Base-by-base conservation (phyloP, 2,329 filamentous ascomycete genomes). In the Aureobasidium namibiae region DNA sequence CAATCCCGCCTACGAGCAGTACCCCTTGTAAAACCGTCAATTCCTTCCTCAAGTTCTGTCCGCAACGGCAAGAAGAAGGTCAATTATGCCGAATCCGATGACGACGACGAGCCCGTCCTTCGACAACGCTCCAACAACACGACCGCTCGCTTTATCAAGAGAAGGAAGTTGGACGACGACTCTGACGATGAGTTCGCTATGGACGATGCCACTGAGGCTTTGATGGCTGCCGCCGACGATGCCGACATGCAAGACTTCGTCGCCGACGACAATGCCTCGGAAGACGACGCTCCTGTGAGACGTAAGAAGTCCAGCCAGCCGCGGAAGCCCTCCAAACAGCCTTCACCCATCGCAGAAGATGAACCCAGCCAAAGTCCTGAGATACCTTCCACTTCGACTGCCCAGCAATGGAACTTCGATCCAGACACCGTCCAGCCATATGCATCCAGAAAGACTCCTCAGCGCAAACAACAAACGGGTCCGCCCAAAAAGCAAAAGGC, bases 171-270 rank as follows among this genome's bases (percentile, higher is more conserved):
- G 16, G 80, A 87, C 29, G 80, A 83, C 36, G 77, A 76, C 13
- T 84, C 86, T 24, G 89, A 83, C 18, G 89, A 91, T 44, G 83
- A 84, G 26, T 90, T 88, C 67, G 77, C 84, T 31, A 77, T 82
- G 4, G 81, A 80, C 61, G 74, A 67, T n/a, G 78, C 78, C 1
- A 81, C 81, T 36, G 82, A 82, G 14, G 81, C 78, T 45, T 80
- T 80, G 38, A 72, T 78, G 69, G 65, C 72, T 61, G 79, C 82
- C 45, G 81, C 84, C n/a, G 84, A 85, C 63, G 84, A 85, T 36
- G 76, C 80, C 74, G 89, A 94, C 57, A 84, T 95, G 76, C 90
- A 87, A 62, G 89, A 96, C 70, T 97, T 97, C 67, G 79, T 97
- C 24, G 91, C 88, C 4, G 85, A 88, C 0, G 92, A 96, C 67